Base-by-base conservation (phyloP, 2,329 filamentous ascomycete species). In the Aquanectria penicillioides region DNA sequence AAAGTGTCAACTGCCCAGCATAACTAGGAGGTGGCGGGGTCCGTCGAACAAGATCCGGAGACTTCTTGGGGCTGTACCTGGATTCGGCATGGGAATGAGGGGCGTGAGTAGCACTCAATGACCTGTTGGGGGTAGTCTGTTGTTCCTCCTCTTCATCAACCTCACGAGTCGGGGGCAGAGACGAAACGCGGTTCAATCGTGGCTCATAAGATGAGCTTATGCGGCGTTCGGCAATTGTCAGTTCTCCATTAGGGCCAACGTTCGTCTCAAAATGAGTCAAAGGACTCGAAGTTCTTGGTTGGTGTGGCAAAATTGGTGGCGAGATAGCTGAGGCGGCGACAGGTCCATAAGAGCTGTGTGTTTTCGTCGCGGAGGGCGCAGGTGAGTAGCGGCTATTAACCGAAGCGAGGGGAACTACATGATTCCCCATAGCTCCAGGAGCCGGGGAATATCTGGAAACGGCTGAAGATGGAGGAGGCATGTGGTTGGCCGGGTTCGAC, bases 221-320 rank as follows among this genome's bases (percentile, higher is more conserved):
- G 46, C 83, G 81, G 37, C 83, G 78, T 56, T 83, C 79, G n/a
- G 75, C 65, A 31, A 77, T 70, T n/a, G 71, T 61, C 13, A 62
- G 63, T n/a, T 85, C 83, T 6, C 73, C 74, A 54, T 78, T 77
- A 6, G 67, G 33, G 12, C 41, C 49, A 36, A 59, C 77, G 7
- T 78, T 80, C 10, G 81, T 78, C 70, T 89, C 87, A 57, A 87
- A 89, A 65, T 89, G 86, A 6, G 87, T 87, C 57, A 89, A 73
- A 1, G 87, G 87, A 63, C 87, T 90, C 2, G 87, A 89, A 2
- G 87, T 89, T 62, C 87, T 79, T 8, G 87, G 87, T 61, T 86
- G 81, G 67, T 89, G 86, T 41, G 85, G 77, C 34, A 88, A 75
- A 31, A 80, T 73, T 12, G 83, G 76, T 22, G 82, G 78, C 8